Evolutionary conservation across 768 basidiomycete genomes (phyloP).

Genomic region (Kwoniella dejecticola): DNA sequence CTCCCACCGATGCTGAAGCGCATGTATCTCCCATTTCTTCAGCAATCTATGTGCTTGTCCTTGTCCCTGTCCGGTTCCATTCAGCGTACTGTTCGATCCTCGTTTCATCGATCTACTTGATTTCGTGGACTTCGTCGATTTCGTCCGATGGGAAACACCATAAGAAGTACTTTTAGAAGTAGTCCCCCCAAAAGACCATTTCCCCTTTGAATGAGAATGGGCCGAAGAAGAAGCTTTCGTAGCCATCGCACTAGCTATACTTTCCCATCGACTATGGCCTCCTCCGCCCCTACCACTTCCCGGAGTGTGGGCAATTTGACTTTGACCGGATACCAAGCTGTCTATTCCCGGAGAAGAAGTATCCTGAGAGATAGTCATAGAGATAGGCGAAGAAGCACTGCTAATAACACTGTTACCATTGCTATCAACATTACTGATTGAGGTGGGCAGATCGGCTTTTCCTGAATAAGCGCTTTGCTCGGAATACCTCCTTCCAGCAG

Average conservation of each 20-base stretch:
- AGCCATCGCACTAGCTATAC: conserved; percentile 11
- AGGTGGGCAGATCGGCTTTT: background rate
- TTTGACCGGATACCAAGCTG: background rate
- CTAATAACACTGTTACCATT: too few species aligned
- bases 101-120: conserved; percentile 9
- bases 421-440: too few species aligned
- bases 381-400: background rate
- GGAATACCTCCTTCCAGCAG: background rate
- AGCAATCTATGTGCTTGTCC: conserved; percentile 1
- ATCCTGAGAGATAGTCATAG: background rate
- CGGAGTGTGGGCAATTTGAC: background rate
- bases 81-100: conserved; percentile 12
- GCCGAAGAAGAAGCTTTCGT: conserved; percentile 2
- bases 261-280: background rate
- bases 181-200: background rate
- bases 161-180: background rate
- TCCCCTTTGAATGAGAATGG: background rate
- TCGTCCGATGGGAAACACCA: background rate
- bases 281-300: background rate
- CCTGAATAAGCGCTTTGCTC: background rate
- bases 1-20: conserved; percentile 4
- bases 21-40: conserved; percentile 11
- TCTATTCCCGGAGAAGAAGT: too few species aligned
- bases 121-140: conserved; percentile 7
- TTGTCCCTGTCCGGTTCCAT: background rate